Evolutionary conservation across 768 basidiomycete genomes (phyloP).

Genomic region (Podaxis sp.): DNA sequence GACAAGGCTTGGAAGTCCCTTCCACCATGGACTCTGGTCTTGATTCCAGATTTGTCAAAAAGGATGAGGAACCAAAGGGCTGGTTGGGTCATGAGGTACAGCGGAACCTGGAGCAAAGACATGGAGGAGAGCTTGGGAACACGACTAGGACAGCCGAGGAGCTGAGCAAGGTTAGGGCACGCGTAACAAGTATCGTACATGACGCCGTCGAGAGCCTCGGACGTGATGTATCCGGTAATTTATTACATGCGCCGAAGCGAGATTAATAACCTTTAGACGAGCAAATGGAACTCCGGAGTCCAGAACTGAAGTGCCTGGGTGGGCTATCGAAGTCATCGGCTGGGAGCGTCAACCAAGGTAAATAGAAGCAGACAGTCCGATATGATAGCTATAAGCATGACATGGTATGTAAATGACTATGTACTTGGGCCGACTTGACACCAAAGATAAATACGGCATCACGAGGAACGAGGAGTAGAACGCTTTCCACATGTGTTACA

Average conservation of each 20-base stretch:
- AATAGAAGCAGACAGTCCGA: neutral
- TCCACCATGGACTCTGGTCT: constrained; percentile 9
- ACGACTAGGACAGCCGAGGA: constrained; percentile 8
- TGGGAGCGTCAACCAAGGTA: neutral
- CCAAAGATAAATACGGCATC: neutral
- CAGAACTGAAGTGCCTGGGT: neutral
- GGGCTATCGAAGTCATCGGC: neutral
- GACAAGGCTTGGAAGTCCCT: constrained; percentile 8
- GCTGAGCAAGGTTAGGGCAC: constrained; percentile 37
- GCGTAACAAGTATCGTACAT: constrained; percentile 55
- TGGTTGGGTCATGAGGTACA: constrained; percentile 23
- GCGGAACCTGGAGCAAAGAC: neutral
- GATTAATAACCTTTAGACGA: constrained; percentile 4
- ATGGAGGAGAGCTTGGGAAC: constrained; percentile 10
- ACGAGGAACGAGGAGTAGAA: neutral
- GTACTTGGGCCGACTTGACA: neutral
- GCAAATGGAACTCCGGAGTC: neutral
- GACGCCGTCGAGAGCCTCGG: constrained; percentile 52
- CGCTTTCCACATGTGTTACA: neutral
- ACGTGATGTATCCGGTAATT: constrained; percentile 41
- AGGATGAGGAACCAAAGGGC: constrained; percentile 19
- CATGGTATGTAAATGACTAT: neutral
- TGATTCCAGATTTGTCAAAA: constrained; percentile 10
- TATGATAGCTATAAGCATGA: neutral
- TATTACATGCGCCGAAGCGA: constrained; percentile 11